A percentile compares a stretch with the other conserved stretches of the same genome.
phyloP scores from a whole-genome alignment of 2,329 filamentous ascomycete genomes.

The Lachnellula hyalina region DNA sequence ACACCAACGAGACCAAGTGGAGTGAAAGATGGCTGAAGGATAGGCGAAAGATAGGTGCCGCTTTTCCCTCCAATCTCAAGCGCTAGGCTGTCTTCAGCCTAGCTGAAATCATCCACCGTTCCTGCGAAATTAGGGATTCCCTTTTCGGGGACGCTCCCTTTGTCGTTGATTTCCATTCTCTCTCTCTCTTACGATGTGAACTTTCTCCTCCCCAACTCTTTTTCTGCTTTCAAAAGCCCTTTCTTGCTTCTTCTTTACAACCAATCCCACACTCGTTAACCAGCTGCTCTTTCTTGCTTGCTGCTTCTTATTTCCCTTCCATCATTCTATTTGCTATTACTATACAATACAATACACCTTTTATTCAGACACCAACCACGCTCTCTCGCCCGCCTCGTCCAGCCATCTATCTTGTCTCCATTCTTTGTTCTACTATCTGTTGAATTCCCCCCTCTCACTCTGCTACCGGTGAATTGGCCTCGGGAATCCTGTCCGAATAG shows the following conservation, averaged over 20 bases:
- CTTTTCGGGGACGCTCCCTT: constrained; percentile 1
- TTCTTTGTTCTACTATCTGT: constrained; percentile 33
- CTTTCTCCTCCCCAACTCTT: constrained; percentile 13
- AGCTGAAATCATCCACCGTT: neutral
- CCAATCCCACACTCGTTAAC: constrained; percentile 22
- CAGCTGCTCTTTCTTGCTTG: constrained; percentile 17
- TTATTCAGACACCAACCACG: constrained; percentile 16
- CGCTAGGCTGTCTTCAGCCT: neutral
- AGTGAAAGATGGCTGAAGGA: too few species aligned
- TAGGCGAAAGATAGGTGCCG: too few species aligned
- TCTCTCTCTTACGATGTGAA: constrained; percentile 5
- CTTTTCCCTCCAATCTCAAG: neutral
- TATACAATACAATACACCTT: constrained; percentile 14
- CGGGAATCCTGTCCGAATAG: neutral
- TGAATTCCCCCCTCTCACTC: neutral
- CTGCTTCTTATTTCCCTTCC: constrained; percentile 20
- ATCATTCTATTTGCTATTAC: constrained; percentile 16
- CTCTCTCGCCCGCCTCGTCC: constrained; percentile 24
- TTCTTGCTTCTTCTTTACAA: constrained; percentile 15
- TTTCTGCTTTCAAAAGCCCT: constrained; percentile 8
- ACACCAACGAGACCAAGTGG: too few species aligned
- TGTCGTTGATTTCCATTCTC: constrained; percentile 2
- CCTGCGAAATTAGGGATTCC: neutral
- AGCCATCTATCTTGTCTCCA: constrained; percentile 27
- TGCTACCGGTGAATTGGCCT: neutral